A percentile compares a stretch with the other conserved stretches of the same genome.
Conservation (phyloP, 495 filamentous ascomycete genomes). For the Penicillium bovifimosum region DNA sequence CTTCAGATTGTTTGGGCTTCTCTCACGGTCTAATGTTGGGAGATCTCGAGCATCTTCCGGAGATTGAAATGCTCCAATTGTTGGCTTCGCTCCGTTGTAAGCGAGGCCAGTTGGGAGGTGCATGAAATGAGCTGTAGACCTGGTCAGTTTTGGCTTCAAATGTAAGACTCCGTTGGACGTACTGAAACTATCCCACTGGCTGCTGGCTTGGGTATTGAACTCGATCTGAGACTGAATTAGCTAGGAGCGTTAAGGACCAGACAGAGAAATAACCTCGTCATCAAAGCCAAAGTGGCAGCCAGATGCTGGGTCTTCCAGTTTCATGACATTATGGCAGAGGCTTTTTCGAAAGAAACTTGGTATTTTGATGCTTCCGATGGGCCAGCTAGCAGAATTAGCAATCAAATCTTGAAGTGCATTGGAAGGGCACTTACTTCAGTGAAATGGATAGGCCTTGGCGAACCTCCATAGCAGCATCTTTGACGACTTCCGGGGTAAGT, state of each 20-base stretch:
- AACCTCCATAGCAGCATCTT: constrained; percentile 46
- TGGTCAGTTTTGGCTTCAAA: not conserved
- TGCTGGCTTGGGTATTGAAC: constrained; percentile 45
- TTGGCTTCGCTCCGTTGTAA: constrained; percentile 47
- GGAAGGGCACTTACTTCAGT: constrained; percentile 45
- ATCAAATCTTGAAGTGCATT: not conserved
- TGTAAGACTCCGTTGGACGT: constrained; percentile 10
- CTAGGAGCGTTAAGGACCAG: not conserved
- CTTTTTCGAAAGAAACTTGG: constrained; percentile 48
- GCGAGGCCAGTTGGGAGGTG: constrained; percentile 41
- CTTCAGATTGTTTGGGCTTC: not conserved
- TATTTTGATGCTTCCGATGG: constrained; percentile 41
- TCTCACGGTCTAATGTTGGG: constrained; percentile 23
- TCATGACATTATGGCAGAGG: constrained; percentile 45
- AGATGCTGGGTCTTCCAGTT: constrained; percentile 32
- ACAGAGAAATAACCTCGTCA: constrained; percentile 28
- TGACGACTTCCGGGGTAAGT: constrained; percentile 50
- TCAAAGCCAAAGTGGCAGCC: constrained; percentile 31
- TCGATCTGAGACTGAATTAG: constrained; percentile 27
- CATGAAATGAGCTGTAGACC: constrained; percentile 21
- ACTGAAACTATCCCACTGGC: constrained; percentile 38
- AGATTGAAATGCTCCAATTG: constrained; percentile 6
- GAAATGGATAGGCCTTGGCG: constrained; percentile 52
- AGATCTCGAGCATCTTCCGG: not conserved
- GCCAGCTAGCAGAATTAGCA: constrained; percentile 23